Conservation (phyloP, 441 rosid genomes). For the Gossypium lobatum region DNA sequence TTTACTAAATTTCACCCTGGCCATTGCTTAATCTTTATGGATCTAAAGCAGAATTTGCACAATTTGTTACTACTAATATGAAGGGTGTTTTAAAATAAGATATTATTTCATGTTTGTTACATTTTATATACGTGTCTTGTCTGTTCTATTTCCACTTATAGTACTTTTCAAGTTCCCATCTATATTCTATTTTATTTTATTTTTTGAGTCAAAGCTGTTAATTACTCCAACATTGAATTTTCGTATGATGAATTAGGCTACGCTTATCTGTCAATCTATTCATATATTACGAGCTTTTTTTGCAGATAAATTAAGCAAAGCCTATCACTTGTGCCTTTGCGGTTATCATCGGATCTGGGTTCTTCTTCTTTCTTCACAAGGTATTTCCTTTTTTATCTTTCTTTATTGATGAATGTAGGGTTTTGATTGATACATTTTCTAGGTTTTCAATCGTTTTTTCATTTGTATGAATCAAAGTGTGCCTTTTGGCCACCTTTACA, state of each 20-base stretch:
- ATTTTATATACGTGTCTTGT: background rate
- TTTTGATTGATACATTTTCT: background rate
- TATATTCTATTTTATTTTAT: background rate
- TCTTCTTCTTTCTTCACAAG: slow-evolving; percentile 29
- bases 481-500: background rate
- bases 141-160: slow-evolving; percentile 2
- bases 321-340: slow-evolving; percentile 9
- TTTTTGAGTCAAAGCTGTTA: slow-evolving; percentile 18
- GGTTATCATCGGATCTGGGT: slow-evolving; percentile 40
- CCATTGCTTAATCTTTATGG: background rate
- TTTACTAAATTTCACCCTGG: too few species aligned
- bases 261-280: slow-evolving; percentile 21
- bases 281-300: background rate
- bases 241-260: background rate
- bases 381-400: slow-evolving; percentile 1
- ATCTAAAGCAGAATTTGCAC: background rate
- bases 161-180: slow-evolving; percentile 12
- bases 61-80: too few species aligned
- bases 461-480: slow-evolving; percentile 15
- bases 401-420: slow-evolving; percentile 12
- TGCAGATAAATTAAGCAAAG: slow-evolving; percentile 15
- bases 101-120: background rate
- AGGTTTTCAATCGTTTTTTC: slow-evolving; percentile 15
- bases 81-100: too few species aligned
- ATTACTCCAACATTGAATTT: background rate